Evolutionary conservation across 140 eudicot genomes (phyloP).

Genomic region (Anethum foeniculum): DNA sequence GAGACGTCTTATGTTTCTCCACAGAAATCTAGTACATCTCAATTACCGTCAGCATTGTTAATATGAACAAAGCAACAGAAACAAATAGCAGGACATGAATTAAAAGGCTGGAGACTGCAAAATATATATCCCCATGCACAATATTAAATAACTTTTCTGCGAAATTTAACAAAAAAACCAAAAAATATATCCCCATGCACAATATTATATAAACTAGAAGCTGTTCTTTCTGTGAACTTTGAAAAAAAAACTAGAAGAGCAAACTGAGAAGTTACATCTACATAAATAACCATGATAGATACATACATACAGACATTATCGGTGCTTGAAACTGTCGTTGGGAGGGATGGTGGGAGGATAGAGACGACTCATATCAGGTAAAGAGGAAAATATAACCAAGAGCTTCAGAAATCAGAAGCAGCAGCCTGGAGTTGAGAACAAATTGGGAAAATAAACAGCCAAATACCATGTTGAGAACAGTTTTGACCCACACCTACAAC

Average conservation of each 20-base stretch:
- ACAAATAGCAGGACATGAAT: neutral
- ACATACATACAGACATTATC: neutral
- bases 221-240: neutral
- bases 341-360: neutral
- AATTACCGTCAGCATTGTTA: too few relatives aligned
- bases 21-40: neutral
- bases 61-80: neutral
- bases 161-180: neutral
- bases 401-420: neutral
- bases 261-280: constrained; percentile 1
- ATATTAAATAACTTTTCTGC: neutral
- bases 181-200: neutral
- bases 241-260: neutral
- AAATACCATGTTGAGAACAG: neutral
- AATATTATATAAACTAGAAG: neutral
- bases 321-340: neutral
- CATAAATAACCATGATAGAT: constrained; percentile 1
- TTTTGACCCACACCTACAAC: neutral
- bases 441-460: neutral
- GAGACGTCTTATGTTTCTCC: neutral
- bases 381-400: neutral
- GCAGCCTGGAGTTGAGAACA: neutral
- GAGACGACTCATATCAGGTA: neutral
- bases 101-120: neutral
- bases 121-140: neutral